Conservation (phyloP, 2,329 filamentous ascomycete species). For the Sporothrix curviconia region DNA sequence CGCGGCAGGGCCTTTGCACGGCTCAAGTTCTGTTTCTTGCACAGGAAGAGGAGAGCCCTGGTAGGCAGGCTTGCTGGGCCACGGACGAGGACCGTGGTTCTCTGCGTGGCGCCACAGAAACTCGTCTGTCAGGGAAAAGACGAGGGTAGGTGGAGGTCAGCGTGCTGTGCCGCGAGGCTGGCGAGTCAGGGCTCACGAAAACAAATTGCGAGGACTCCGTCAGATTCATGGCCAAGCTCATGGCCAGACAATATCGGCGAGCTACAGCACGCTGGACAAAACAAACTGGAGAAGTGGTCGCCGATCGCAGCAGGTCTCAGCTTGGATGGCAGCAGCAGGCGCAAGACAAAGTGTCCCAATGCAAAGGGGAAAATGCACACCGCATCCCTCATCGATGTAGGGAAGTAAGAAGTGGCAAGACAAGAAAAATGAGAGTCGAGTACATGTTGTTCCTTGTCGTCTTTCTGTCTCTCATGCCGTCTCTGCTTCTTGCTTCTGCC, state of each 20-base stretch:
- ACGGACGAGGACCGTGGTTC: neutral
- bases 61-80: neutral
- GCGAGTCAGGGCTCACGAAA: slow-evolving; percentile 2
- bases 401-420: too few species aligned
- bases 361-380: neutral
- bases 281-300: neutral
- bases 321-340: neutral
- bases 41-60: neutral
- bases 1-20: neutral
- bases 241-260: slow-evolving; percentile 2
- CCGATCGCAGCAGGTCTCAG: slow-evolving; percentile 2
- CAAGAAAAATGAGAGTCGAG: too few species aligned
- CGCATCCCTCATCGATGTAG: neutral
- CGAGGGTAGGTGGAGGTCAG: neutral
- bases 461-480: neutral
- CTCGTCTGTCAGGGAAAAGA: neutral
- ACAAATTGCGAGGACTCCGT: neutral
- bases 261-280: neutral
- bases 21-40: neutral
- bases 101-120: neutral
- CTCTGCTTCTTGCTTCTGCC: neutral
- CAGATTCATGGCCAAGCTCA: neutral
- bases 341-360: neutral
- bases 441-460: neutral
- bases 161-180: slow-evolving; percentile 11